A percentile compares a stretch with the other conserved stretches of the same genome.
Conservation (phyloP, 257 asterid species). For the Scutellaria minor region DNA sequence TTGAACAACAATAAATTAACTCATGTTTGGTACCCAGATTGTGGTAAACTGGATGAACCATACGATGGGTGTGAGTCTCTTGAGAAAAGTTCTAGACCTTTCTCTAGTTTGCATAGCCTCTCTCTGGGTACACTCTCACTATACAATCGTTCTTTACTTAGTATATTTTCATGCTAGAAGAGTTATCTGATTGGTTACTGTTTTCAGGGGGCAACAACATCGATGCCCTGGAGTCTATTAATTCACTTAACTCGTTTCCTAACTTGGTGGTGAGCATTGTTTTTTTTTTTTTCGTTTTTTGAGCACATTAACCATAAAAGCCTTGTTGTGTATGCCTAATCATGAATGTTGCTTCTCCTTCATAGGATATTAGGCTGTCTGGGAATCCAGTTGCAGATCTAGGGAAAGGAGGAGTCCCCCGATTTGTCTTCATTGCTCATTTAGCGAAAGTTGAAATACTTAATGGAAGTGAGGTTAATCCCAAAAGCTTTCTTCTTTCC, state of each 20-base stretch:
- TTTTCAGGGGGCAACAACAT: slow-evolving; percentile 78
- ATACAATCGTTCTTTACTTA: slow-evolving; percentile 22
- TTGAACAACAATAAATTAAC: slow-evolving; percentile 74
- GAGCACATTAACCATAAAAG: neutral
- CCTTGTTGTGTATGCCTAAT: neutral
- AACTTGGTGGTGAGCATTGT: slow-evolving; percentile 69
- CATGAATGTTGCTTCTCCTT: slow-evolving; percentile 27
- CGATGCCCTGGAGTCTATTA: slow-evolving; percentile 69
- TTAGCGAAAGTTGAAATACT: slow-evolving; percentile 67
- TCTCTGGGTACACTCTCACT: slow-evolving; percentile 65
- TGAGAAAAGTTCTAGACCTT: slow-evolving; percentile 54
- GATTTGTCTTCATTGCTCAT: slow-evolving; percentile 88
- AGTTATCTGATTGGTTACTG: slow-evolving; percentile 34
- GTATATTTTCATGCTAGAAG: slow-evolving; percentile 29
- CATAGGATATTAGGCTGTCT: slow-evolving; percentile 83
- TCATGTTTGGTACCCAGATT: slow-evolving; percentile 66
- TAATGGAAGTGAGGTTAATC: slow-evolving; percentile 88
- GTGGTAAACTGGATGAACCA: slow-evolving; percentile 40
- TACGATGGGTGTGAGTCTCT: slow-evolving; percentile 39
- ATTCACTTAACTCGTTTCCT: slow-evolving; percentile 82
- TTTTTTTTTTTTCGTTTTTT: neutral
- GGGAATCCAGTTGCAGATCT: slow-evolving; percentile 88
- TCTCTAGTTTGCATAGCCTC: slow-evolving; percentile 68
- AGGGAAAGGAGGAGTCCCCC: slow-evolving; percentile 74
- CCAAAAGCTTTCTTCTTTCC: slow-evolving; percentile 19